Percentiles rank a stretch among this genome's conserved stretches.
Evolutionary conservation across 129 eudicot genomes (phyloP).

Genomic region (Helianthus tuberosus): DNA sequence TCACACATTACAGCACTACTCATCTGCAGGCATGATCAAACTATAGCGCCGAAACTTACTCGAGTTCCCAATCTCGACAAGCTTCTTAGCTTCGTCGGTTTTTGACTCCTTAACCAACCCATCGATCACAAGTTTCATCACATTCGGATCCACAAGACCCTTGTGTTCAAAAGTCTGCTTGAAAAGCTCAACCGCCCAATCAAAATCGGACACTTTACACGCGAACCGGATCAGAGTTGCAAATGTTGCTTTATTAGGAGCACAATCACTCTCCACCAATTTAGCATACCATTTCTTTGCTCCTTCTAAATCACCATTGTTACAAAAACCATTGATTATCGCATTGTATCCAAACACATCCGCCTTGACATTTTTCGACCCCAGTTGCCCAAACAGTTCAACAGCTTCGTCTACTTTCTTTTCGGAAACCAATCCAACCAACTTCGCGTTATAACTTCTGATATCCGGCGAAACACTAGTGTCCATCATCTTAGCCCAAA

Average conservation of each 20-base stretch:
- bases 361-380: constrained; percentile 33
- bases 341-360: constrained; percentile 47
- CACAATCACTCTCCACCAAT: constrained; percentile 31
- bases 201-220: constrained; percentile 48
- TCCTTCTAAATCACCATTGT: constrained; percentile 38
- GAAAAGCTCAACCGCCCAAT: constrained; percentile 46
- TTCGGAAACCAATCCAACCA: constrained; percentile 43
- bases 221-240: constrained; percentile 38
- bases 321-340: constrained; percentile 48
- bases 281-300: constrained; percentile 48
- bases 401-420: constrained; percentile 44
- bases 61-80: constrained; percentile 47
- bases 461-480: constrained; percentile 37
- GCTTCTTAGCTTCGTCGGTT: constrained; percentile 50
- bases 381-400: constrained; percentile 40
- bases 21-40: constrained; percentile 38
- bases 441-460: constrained; percentile 51
- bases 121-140: constrained; percentile 49
- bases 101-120: constrained; percentile 46
- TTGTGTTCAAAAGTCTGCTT: constrained; percentile 30
- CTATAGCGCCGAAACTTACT: constrained; percentile 28
- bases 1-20: constrained; percentile 26
- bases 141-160: constrained; percentile 25
- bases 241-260: constrained; percentile 45
- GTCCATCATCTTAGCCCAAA: constrained; percentile 47